Conservation (phyloP, 208 protist genomes). For the Trypanosoma melophagium region DNA sequence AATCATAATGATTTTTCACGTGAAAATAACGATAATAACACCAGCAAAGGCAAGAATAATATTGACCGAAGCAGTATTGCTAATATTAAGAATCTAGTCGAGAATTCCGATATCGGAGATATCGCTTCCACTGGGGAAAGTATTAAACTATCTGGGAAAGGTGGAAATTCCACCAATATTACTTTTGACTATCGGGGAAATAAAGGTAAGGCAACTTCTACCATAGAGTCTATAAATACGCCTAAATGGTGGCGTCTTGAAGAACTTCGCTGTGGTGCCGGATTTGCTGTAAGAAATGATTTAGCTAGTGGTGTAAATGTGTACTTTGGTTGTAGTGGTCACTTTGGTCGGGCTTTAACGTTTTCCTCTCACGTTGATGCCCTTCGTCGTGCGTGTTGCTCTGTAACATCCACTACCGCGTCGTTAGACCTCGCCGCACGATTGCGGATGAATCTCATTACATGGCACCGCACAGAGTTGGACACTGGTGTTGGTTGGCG, state of each 20-base stretch:
- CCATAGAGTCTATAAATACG: too few relatives aligned
- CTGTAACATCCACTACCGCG: constrained; percentile 50
- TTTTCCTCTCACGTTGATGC: constrained; percentile 70
- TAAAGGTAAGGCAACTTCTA: too few relatives aligned
- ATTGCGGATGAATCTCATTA: constrained; percentile 73
- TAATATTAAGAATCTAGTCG: too few relatives aligned
- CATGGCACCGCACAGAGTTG: constrained; percentile 67
- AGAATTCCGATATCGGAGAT: too few relatives aligned
- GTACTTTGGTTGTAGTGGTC: constrained; percentile 58
- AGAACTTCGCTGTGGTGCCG: constrained; percentile 60
- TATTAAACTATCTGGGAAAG: too few relatives aligned
- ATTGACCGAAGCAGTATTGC: too few relatives aligned
- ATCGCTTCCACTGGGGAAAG: too few relatives aligned
- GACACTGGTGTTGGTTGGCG: constrained; percentile 58
- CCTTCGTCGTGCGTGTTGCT: constrained; percentile 64
- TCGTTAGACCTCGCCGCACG: constrained; percentile 55
- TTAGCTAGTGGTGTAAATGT: constrained; percentile 71
- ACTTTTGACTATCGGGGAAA: too few relatives aligned
- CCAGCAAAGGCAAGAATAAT: too few relatives aligned
- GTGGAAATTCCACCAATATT: too few relatives aligned
- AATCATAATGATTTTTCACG: too few relatives aligned
- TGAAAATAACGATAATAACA: too few relatives aligned
- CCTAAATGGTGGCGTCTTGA: constrained; percentile 47
- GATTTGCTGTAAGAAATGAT: constrained; percentile 68
- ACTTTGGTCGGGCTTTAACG: constrained; percentile 41